Evolutionary conservation across 495 filamentous ascomycete genomes (phyloP), one percentile per base, ranked within the genome.

Genomic region (Daldinia vernicosa): DNA sequence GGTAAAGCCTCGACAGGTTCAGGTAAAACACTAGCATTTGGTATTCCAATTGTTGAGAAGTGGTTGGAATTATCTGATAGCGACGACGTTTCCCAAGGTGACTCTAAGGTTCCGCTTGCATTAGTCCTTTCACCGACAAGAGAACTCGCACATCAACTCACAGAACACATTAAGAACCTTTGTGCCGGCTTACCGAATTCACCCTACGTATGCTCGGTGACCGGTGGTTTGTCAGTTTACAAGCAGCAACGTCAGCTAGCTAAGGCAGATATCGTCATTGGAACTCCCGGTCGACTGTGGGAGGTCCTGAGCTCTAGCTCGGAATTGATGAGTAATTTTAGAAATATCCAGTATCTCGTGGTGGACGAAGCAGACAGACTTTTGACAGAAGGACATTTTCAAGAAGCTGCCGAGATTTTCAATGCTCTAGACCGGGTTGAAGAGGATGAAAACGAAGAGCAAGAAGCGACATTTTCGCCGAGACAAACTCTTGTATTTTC

Each of bases 401-500:
- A 98, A 78, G 95, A 99, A 75, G 87, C 94, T 0, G 89, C 93
- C 47, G 90, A 98, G 54, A 93, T 98, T 39, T 76, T 99, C 12
- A 86, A 85, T 59, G 85, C 92, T 0, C 80, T 99, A 5, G 91
- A 96, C 67, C 83, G 88, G 27, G 72, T 82, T 15, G 77, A 79
- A 35, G 70, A 78, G n/a, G 79, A 82, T 22, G 77, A 80, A 32
- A 74, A 79, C 3, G 73, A 81, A 26, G 75, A 80, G 15, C 27
- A 61, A 11, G 67, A 75, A n/a, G 43, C 59, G 5, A 66, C 60
- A 0, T 70, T 63, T 32, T 74, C 75, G 33, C 73, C 80, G n/a
- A 85, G 93, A 26, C 95, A 99, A 77, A 98, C 94, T 1, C 86
- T 99, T 2, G 92, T 99, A 37, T 99, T 99, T 80, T 98, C 96